phyloP scores from a whole-genome alignment of 2,329 filamentous ascomycete genomes.

The Shiraia bambusicola region DNA sequence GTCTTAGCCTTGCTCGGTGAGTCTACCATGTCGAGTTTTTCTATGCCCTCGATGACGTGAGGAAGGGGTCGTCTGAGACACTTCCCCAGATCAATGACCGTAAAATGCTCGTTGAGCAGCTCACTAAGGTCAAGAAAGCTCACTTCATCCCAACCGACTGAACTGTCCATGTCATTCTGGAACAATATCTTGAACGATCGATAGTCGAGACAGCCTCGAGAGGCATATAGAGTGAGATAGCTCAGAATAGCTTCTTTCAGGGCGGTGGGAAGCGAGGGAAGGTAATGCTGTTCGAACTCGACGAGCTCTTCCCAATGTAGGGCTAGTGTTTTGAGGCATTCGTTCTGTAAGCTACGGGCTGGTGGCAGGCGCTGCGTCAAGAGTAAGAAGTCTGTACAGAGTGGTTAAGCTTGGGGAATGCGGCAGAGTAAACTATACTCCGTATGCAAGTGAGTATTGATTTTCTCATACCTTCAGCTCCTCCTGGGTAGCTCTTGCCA shows the following conservation, averaged over 20 bases:
- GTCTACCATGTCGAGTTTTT: slow-evolving; percentile 14
- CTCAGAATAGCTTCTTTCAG: slow-evolving; percentile 57
- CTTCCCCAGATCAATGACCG: slow-evolving; percentile 52
- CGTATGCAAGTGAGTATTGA: background rate
- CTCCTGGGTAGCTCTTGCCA: slow-evolving; percentile 26
- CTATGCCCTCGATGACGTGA: slow-evolving; percentile 14
- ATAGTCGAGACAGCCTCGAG: slow-evolving; percentile 43
- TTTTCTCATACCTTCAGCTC: slow-evolving; percentile 30
- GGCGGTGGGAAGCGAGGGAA: slow-evolving; percentile 54
- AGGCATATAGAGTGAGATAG: slow-evolving; percentile 57
- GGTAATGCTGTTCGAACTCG: slow-evolving; percentile 58
- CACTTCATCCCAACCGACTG: slow-evolving; percentile 48
- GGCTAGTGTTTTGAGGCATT: slow-evolving; percentile 56
- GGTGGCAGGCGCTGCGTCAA: slow-evolving; percentile 33
- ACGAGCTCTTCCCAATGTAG: slow-evolving; percentile 58
- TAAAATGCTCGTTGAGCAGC: slow-evolving; percentile 53
- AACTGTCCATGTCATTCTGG: slow-evolving; percentile 35
- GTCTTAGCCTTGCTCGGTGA: background rate
- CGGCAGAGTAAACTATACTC: background rate
- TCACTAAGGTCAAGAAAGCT: slow-evolving; percentile 56
- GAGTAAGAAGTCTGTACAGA: slow-evolving; percentile 24
- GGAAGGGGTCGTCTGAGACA: slow-evolving; percentile 33
- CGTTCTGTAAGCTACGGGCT: slow-evolving; percentile 51
- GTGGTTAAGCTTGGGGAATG: slow-evolving; percentile 13
- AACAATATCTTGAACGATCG: slow-evolving; percentile 56